Evolutionary conservation across 2,329 filamentous ascomycete genomes (phyloP).

Genomic region (Curvularia spicifera): DNA sequence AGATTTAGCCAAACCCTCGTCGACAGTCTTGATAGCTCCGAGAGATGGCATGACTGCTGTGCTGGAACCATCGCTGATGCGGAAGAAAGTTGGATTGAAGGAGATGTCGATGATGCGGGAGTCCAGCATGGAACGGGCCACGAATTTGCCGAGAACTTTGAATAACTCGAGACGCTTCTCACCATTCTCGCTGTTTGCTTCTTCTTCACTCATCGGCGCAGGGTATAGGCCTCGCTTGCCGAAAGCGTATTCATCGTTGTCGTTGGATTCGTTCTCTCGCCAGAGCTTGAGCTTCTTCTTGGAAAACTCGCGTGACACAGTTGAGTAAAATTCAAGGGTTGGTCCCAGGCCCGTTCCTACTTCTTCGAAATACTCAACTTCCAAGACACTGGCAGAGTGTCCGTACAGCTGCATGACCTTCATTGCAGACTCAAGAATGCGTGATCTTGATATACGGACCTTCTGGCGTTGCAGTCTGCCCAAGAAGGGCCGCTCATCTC

Average conservation of each 20-base stretch:
- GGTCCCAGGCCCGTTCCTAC: conserved; percentile 95
- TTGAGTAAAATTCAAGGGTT: conserved; percentile 97
- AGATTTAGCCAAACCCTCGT: conserved; percentile 83
- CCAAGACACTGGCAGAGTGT: conserved; percentile 91
- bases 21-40: conserved; percentile 87
- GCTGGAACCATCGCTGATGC: conserved; percentile 73
- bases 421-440: conserved; percentile 93
- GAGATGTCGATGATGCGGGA: conserved; percentile 97
- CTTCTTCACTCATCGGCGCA: conserved; percentile 82
- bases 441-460: conserved; percentile 93
- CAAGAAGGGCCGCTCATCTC: conserved; percentile 89
- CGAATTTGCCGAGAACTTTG: conserved; percentile 94
- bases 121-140: conserved; percentile 97
- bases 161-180: conserved; percentile 88
- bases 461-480: conserved; percentile 94
- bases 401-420: conserved; percentile 99
- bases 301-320: conserved; percentile 94
- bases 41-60: conserved; percentile 78
- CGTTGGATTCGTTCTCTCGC: conserved; percentile 83
- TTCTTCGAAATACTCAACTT: conserved; percentile 99
- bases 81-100: conserved; percentile 98
- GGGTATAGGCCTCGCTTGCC: conserved; percentile 88
- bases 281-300: conserved; percentile 97
- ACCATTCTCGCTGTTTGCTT: conserved; percentile 76
- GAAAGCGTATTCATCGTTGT: conserved; percentile 80